Base-by-base conservation (phyloP, 768 basidiomycete genomes). In the Lactarius akahatsu region DNA sequence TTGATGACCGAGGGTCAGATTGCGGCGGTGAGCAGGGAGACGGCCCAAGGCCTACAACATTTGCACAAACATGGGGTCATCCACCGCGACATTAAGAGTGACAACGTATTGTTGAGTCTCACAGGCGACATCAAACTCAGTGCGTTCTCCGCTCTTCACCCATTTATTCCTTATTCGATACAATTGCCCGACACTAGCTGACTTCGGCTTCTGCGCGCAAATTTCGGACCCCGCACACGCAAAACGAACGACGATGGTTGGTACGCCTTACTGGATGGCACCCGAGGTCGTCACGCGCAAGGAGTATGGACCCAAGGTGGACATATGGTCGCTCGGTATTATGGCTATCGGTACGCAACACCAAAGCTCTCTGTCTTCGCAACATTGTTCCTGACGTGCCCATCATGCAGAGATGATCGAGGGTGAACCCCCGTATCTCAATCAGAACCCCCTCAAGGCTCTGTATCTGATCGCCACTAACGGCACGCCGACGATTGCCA, bases 1-100 rank as follows among this genome's bases (percentile, higher is more conserved):
- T 78, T 97, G 73, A 98, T 99, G 95, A 95, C 91, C 0, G 97
- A 98, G 76, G 97, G 96, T 1, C 97, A 98, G 80, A 98, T 99
- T 69, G 95, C 97, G 0, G 97, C 96, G 4, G 97, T 98, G 38
- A 92, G 89, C 54, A 81, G 94, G 75, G 97, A 98, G 80, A 94
- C 91, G 2, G 85, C 89, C 13, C 94, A 97, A 74, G 97, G 97
- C 5, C 78, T 99, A 43, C 88, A 96, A 76, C 97, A 99, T 78
- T 79, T 99, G 45, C 97, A 99, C 75, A 83, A 90, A 62, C 95
- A 98, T 72, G 94, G 94, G 38, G 96, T 99, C 72, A 99, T 99
- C 67, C 97, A 99, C 77, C 88, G 97, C 63, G 97, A 99, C 73
- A 98, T 99, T 82, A 98, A 99, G 88, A 93, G 91, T 69, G 97